phyloP scores from a whole-genome alignment of 1,284 basidiomycete species.

The Kwoniella shivajii region DNA sequence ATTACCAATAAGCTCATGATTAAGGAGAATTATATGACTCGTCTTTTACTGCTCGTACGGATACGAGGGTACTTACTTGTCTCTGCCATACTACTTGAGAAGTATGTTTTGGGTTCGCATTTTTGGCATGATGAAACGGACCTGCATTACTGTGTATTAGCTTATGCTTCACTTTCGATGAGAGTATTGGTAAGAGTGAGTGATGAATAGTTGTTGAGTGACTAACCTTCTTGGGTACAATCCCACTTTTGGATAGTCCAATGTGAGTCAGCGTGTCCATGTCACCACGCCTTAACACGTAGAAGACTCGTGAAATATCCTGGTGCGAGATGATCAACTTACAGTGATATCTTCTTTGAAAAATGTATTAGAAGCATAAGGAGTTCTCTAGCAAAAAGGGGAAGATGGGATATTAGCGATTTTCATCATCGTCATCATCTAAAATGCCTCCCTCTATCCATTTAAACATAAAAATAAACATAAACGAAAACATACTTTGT shows the following conservation, averaged over 20 bases:
- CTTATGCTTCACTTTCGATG: too few species aligned
- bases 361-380: slow-evolving; percentile 47
- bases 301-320: neutral
- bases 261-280: neutral
- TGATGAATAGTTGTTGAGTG: neutral
- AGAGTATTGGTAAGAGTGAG: too few species aligned
- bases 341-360: slow-evolving; percentile 40
- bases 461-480: neutral
- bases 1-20: neutral
- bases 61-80: slow-evolving; percentile 16
- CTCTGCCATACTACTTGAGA: slow-evolving; percentile 38
- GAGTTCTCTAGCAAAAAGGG: slow-evolving; percentile 46
- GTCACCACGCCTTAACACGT: neutral
- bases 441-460: neutral
- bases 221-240: slow-evolving; percentile 23
- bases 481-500: slow-evolving; percentile 28
- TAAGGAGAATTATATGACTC: neutral
- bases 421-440: too few species aligned
- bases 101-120: slow-evolving; percentile 15
- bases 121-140: slow-evolving; percentile 34
- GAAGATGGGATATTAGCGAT: too few species aligned
- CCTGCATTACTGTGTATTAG: slow-evolving; percentile 12
- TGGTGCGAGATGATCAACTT: neutral
- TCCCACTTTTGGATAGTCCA: slow-evolving; percentile 29
- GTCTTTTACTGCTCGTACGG: neutral